These are phyloP conservation scores for Lasiosphaeris hirsuta DNA, from an alignment of 495 filamentous ascomycete genomes.

Conservation along the genomic window DNA sequence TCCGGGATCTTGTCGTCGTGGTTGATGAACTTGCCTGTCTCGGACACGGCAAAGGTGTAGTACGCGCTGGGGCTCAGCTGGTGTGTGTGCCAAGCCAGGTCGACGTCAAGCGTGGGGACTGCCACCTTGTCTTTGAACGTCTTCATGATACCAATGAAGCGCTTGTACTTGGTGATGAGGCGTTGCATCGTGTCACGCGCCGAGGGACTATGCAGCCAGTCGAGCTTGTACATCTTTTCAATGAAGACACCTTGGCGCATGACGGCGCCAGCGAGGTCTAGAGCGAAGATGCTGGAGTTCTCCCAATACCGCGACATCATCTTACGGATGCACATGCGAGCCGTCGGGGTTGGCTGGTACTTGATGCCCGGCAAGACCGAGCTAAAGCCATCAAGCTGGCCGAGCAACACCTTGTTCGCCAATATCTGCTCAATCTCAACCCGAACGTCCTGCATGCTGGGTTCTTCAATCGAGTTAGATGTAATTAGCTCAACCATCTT, in stretches of 20 bases:
- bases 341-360: constrained; percentile 17
- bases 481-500: constrained; percentile 35
- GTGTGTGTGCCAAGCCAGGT: constrained; percentile 77
- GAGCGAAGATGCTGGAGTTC: constrained; percentile 64
- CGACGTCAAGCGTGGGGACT: constrained; percentile 85
- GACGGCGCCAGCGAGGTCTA: constrained; percentile 76
- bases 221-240: constrained; percentile 76
- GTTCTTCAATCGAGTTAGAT: constrained; percentile 16
- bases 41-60: constrained; percentile 48
- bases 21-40: constrained; percentile 59
- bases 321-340: constrained; percentile 57
- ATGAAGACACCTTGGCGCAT: constrained; percentile 77
- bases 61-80: constrained; percentile 64
- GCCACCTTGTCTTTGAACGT: constrained; percentile 49
- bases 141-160: constrained; percentile 67
- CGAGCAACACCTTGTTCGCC: constrained; percentile 21
- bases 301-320: constrained; percentile 83
- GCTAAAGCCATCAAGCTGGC: constrained; percentile 25
- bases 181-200: constrained; percentile 62
- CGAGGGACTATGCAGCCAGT: constrained; percentile 71
- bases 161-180: constrained; percentile 63
- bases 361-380: background rate
- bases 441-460: constrained; percentile 43
- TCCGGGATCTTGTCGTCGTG: constrained; percentile 86
- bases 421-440: constrained; percentile 43